Evolutionary conservation across 345 rosid species (phyloP), one percentile per base, ranked within the genome.

Genomic region (Pistacia integerrima): DNA sequence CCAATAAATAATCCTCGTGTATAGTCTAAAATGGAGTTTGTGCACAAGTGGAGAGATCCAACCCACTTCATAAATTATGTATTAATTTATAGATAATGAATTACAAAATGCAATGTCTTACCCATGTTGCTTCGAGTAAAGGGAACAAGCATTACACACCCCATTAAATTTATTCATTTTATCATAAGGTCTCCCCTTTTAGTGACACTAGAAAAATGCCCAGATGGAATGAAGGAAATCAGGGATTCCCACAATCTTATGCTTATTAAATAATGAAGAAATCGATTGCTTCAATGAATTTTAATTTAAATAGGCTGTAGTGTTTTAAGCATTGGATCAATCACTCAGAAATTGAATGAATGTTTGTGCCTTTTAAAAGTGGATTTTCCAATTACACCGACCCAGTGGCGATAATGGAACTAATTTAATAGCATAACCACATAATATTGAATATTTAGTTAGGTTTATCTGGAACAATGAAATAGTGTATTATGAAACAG

Each of bases 181-280:
- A 74, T 52, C 48, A 64, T 20, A 64, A 51, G 77, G 77, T 64
- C 70, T 74, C 36, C 61, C 4, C 70, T 64, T 74, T 74, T 64
- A 49, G 63, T n/a, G 62, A 64, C 70, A 74, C 36, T 48, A 63
- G 22, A 51, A 36, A 51, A 44, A 10, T 63, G 77, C 22, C 10
- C 8, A 57, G 9, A 55, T 70, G n/a, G 52, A 61, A 51, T 60
- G 76, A 28, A 8, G 44, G 22, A 61, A n/a, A 5, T 5, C 5
- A 5, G 68, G 58, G 60, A 73, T 61, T 62, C 55, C 38, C 54
- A 7, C 28, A 13, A 63, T 73, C 67, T 73, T 25, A 48, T 72
- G 55, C 75, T 58, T 61, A 62, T 35, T 51, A 63, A 74, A 64
- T 64, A 35, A 35, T 74, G 36, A 48, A 11, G 44, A 48, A 49